Conservation (phyloP, 768 basidiomycete species). For the Phallus indusiatus region DNA sequence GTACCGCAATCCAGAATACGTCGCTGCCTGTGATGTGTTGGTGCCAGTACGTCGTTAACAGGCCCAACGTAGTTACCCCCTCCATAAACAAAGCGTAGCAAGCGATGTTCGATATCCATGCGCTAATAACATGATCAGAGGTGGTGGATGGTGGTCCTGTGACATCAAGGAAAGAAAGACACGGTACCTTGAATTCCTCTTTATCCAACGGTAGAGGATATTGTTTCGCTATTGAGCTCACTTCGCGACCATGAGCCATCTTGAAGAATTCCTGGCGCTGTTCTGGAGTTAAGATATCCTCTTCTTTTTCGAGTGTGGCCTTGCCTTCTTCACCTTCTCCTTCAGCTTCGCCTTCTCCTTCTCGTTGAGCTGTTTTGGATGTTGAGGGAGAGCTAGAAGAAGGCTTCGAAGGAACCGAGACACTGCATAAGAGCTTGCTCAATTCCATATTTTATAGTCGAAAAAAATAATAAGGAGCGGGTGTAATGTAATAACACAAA, state of each 20-base stretch:
- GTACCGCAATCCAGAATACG: constrained; percentile 64
- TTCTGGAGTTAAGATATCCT: constrained; percentile 13
- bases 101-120: constrained; percentile 50
- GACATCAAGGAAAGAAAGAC: constrained; percentile 3
- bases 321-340: constrained; percentile 2
- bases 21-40: constrained; percentile 30
- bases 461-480: not conserved
- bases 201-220: constrained; percentile 61
- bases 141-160: not conserved
- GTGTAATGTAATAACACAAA: constrained; percentile 19
- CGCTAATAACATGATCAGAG: constrained; percentile 39
- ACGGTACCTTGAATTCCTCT: constrained; percentile 53
- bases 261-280: constrained; percentile 37
- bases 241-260: constrained; percentile 38
- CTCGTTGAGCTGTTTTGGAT: constrained; percentile 9
- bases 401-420: constrained; percentile 8
- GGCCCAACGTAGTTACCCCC: constrained; percentile 63
- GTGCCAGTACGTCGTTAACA: constrained; percentile 42
- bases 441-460: constrained; percentile 8
- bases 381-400: constrained; percentile 1
- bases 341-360: constrained; percentile 3
- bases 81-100: constrained; percentile 56
- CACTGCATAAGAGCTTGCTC: not conserved
- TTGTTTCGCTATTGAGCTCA: constrained; percentile 44
- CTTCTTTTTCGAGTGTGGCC: not conserved